A percentile compares a stretch with the other conserved stretches of the same genome.
phyloP scores from a whole-genome alignment of 306 rosid genomes.

The Casuarina equisetifolia region DNA sequence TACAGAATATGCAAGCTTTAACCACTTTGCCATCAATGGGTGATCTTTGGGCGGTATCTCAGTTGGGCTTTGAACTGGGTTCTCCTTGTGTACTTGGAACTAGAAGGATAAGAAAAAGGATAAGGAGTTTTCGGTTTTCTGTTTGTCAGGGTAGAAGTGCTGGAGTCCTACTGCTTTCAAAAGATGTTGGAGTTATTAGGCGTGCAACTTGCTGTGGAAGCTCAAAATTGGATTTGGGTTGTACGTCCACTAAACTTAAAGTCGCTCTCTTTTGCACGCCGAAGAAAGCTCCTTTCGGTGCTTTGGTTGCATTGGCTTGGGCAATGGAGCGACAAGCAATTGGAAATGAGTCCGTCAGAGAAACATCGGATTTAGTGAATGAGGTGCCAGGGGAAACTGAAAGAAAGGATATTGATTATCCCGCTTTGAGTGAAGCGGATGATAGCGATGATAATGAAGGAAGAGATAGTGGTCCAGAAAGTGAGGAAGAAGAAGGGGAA shows the following conservation, averaged over 20 bases:
- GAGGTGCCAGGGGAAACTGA: conserved; percentile 26
- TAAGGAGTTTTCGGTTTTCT: conserved; percentile 37
- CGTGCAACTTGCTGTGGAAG: conserved; percentile 31
- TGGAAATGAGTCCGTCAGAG: conserved; percentile 40
- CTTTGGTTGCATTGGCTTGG: conserved; percentile 51
- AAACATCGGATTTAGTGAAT: conserved; percentile 25
- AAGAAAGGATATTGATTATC: conserved; percentile 24
- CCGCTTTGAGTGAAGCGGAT: conserved; percentile 26
- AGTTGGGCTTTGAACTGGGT: conserved; percentile 34
- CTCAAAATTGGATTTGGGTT: conserved; percentile 43
- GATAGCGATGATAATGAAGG: conserved; percentile 17
- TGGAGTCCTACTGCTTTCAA: conserved; percentile 31
- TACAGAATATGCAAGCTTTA: conserved; percentile 50
- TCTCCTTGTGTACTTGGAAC: conserved; percentile 27
- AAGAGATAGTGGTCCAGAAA: conserved; percentile 16
- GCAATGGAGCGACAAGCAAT: conserved; percentile 47
- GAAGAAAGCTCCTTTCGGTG: conserved; percentile 39
- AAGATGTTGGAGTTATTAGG: conserved; percentile 29
- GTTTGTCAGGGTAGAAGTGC: conserved; percentile 31
- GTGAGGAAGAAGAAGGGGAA: conserved; percentile 28
- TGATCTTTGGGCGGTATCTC: conserved; percentile 34
- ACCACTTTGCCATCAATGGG: conserved; percentile 37
- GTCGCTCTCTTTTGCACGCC: conserved; percentile 39
- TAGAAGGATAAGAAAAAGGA: conserved; percentile 39
- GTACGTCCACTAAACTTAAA: conserved; percentile 37